Evolutionary conservation across 2,329 filamentous ascomycete species (phyloP).

Genomic region (Ambrosiella beaveri): DNA sequence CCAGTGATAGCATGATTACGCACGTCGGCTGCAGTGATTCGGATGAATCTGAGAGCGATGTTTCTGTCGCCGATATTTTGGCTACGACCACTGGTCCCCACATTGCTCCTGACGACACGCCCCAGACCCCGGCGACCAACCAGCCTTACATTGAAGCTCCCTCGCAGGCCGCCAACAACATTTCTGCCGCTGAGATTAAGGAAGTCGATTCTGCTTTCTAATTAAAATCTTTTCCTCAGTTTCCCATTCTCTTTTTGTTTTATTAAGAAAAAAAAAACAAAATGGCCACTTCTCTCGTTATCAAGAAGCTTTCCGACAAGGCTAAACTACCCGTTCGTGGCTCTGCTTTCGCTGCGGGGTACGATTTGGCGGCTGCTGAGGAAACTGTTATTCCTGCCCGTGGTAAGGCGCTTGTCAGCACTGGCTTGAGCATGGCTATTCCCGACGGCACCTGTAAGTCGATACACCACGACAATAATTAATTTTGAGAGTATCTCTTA

Average conservation of each 20-base stretch:
- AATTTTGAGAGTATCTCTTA: neutral
- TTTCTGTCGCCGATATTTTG: neutral
- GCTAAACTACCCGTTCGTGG: conserved; percentile 77
- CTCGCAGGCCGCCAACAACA: neutral
- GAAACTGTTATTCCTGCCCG: conserved; percentile 60
- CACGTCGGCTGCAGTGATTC: neutral
- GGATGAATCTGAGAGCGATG: neutral
- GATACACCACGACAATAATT: neutral
- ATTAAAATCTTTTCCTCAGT: neutral
- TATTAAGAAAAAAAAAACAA: neutral
- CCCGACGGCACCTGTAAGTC: conserved; percentile 76
- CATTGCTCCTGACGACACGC: neutral
- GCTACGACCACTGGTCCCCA: neutral
- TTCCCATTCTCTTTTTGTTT: too few species aligned
- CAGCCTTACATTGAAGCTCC: neutral
- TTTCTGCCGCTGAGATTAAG: neutral
- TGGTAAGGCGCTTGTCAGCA: conserved; percentile 75
- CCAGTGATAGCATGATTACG: neutral
- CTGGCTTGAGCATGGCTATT: conserved; percentile 79
- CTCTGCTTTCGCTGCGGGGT: conserved; percentile 77
- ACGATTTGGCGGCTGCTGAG: conserved; percentile 74
- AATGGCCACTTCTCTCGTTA: conserved; percentile 17
- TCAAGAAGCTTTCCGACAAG: conserved; percentile 72
- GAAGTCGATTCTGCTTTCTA: neutral
- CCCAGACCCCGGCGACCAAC: neutral